A percentile compares a stretch with the other conserved stretches of the same genome.
Conservation (phyloP, 2,329 filamentous ascomycete genomes). For the Coniosporium tulheliwenetii region DNA sequence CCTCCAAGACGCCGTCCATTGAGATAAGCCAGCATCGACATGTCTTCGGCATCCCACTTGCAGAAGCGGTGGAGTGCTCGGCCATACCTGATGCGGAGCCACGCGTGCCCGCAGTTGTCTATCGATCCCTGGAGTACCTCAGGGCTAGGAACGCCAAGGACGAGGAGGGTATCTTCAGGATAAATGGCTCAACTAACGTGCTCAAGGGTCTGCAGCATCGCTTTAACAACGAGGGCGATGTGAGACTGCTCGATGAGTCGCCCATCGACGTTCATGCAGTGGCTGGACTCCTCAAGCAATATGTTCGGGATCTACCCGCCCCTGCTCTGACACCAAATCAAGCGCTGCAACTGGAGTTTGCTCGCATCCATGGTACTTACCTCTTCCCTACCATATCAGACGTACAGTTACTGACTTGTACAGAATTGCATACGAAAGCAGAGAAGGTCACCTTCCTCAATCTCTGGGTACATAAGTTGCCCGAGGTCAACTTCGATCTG, state of each 20-base stretch:
- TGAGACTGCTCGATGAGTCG: constrained; percentile 72
- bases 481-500: constrained; percentile 63
- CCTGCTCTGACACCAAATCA: constrained; percentile 63
- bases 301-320: constrained; percentile 78
- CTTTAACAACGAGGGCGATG: constrained; percentile 85
- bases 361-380: constrained; percentile 52
- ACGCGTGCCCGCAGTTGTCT: constrained; percentile 80
- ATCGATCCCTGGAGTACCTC: constrained; percentile 87
- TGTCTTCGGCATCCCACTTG: constrained; percentile 73
- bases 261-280: constrained; percentile 95
- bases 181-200: constrained; percentile 91
- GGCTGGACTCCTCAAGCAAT: constrained; percentile 84
- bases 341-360: constrained; percentile 78
- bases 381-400: background rate
- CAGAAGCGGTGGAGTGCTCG: constrained; percentile 73
- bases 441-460: constrained; percentile 68
- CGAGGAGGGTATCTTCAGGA: constrained; percentile 91
- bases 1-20: no score
- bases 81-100: constrained; percentile 57
- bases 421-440: constrained; percentile 55
- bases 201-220: constrained; percentile 83
- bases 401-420: constrained; percentile 10
- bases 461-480: constrained; percentile 64
- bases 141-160: constrained; percentile 62
- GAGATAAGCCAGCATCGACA: constrained; percentile 31